These are phyloP conservation scores for Solanum infundibuliforme DNA, from an alignment of 257 asterid genomes.

Conservation along the genomic window DNA sequence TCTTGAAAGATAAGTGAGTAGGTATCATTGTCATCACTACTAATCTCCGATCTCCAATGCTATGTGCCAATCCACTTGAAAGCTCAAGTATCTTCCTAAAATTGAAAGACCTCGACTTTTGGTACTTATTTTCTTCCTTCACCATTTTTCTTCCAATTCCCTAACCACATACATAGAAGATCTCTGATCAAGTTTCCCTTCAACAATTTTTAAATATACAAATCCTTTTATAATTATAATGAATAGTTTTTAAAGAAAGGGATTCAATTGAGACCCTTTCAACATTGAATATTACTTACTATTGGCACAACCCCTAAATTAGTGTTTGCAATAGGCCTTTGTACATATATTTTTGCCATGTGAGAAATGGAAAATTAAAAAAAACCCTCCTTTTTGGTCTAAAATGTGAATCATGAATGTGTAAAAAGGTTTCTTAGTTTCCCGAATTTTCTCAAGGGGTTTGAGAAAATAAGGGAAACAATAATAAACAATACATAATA, in stretches of 20 bases:
- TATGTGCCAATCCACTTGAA: constrained; percentile 20
- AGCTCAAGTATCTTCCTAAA: constrained; percentile 34
- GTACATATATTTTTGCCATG: no score
- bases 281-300: no score
- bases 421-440: not conserved
- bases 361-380: not conserved
- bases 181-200: not conserved
- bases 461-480: not conserved
- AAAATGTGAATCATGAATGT: not conserved
- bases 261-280: no score
- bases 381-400: not conserved
- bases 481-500: not conserved
- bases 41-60: constrained; percentile 17
- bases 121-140: constrained; percentile 17
- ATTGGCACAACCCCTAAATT: no score
- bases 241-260: no score
- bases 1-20: not conserved
- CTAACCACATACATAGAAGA: not conserved
- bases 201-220: not conserved
- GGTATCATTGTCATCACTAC: not conserved
- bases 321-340: no score
- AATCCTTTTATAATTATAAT: no score
- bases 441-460: not conserved
- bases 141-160: constrained; percentile 8
- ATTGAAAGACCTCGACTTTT: constrained; percentile 36